Evolutionary conservation across 73 alveolate genomes (phyloP), one percentile per base, ranked within the genome.

Genomic region (Paramecium octaurelia): DNA sequence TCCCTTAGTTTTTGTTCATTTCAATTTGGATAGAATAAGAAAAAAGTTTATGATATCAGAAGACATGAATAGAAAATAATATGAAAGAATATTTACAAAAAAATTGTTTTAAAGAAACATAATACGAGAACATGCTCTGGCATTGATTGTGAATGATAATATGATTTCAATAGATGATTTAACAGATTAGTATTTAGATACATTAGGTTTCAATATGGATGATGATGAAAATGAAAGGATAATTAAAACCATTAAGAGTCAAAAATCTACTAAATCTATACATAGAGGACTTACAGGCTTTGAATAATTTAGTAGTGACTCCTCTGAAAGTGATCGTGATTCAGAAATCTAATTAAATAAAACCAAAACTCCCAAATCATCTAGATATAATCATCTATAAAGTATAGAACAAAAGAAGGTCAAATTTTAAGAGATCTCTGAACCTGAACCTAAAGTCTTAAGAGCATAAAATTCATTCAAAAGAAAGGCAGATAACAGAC

Each of bases 371-470:
- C 60, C 88, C 0, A 35, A 75, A 75, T 64, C 84, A 64, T 64
- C 88, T 75, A 38, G 58, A 42, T 38, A 75, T 38, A 38, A 34
- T 75, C 38, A 75, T 29, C n/a, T 75, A 36, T 36, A 35, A 75
- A 75, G 88, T 42, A 80, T 23, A 8, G 91, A 48, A 11, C 8
- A 27, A 31, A 73, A 36, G 68, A 73, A 73, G 8, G 57, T 73
- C 18, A 40, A 40, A 73, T 34, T 73, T 73, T 23, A 34, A 73
- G 54, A 35, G n/a, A 12, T 43, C 18, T 18, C 87, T 16, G 91
- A 80, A 80, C 91, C 91, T 80, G 91, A 80, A 80, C 64, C 91
- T 38, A 40, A 35, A 80, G 24, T 42, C 2, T 24, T 80, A 20
- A 80, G 91, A 80, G 29, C 71, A 35, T 80, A 80, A 46, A 80